Base-by-base conservation (phyloP, 768 basidiomycete genomes). In the Hericium rajendrae region DNA sequence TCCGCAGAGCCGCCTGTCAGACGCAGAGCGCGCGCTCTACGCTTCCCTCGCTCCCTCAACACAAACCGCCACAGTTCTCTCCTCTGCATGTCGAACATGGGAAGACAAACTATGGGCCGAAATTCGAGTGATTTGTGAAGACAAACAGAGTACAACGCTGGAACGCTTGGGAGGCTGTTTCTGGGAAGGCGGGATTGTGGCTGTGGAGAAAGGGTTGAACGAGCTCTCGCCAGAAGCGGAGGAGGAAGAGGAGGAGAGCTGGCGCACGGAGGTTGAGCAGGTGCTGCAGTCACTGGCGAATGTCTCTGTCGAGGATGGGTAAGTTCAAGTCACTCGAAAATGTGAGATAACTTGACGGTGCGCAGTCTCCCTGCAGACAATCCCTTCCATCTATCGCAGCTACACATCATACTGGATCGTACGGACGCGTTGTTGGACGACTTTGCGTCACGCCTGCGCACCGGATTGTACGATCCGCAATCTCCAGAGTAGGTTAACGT, bases 21-120 rank as follows among this genome's bases (percentile, higher is more conserved):
- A 82, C 13, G 75, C 84, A 40, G 93, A 97, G 68, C 85, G 93
- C n/a, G 78, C 85, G 1, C 74, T 98, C 0, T 94, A 93, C 63
- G 94, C 94, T 0, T 84, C 93, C 0, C 80, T 99, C 8, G 84
- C 77, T 26, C 94, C 85, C 37, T 86, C 77, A 12, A 80, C 76
- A 49, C 84, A 78, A 69, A 89, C 88, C 1, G 78, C 82, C 0
- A 72, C 69, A 20, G 70, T 86, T 37, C 79, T 92, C 38, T 84
- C 87, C 60, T 78, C 84, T 0, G 82, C 87, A 3, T 94, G 91
- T 65, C 73, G 84, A 38, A 87, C 89, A 20, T 98, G 95, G 94
- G 90, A 94, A 65, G 97, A 99, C 66, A 86, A 94, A 66, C 75
- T 98, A 0, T 99, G 97, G 97, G 91, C 90, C 0, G 86, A 90